Percentiles rank a stretch among this genome's conserved stretches.
These are phyloP conservation scores for Berberis vulgaris DNA, from an alignment of 164 flowering plant species.

Conservation along the genomic window DNA sequence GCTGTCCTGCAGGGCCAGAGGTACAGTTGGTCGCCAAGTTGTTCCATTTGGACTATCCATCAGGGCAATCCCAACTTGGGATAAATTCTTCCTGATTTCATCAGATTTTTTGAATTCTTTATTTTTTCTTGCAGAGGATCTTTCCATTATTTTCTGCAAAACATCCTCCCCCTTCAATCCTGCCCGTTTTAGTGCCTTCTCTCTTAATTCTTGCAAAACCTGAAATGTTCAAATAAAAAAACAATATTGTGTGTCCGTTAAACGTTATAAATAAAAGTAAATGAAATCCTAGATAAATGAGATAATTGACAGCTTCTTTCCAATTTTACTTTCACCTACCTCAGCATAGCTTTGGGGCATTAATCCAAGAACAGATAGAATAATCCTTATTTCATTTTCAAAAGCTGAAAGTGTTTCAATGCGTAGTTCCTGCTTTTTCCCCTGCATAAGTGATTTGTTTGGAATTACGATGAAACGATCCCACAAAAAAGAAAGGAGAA, in stretches of 20 bases:
- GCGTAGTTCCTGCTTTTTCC: slow-evolving; percentile 65
- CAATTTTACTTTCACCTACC: slow-evolving; percentile 29
- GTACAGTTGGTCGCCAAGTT: slow-evolving; percentile 88
- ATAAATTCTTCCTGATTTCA: slow-evolving; percentile 65
- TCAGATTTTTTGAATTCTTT: slow-evolving; percentile 82
- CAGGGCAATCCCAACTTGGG: slow-evolving; percentile 71
- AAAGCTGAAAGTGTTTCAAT: slow-evolving; percentile 70
- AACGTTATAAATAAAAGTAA: background rate
- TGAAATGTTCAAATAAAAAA: slow-evolving; percentile 12
- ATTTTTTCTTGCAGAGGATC: slow-evolving; percentile 59
- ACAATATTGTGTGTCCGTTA: too few relatives aligned
- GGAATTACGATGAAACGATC: background rate
- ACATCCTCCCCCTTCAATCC: slow-evolving; percentile 63
- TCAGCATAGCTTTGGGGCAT: slow-evolving; percentile 72
- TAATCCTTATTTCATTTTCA: slow-evolving; percentile 43
- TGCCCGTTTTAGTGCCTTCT: slow-evolving; percentile 78
- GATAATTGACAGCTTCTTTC: background rate
- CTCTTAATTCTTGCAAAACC: slow-evolving; percentile 69
- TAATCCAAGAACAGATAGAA: slow-evolving; percentile 59
- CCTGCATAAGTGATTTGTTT: slow-evolving; percentile 35
- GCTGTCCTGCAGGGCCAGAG: slow-evolving; percentile 52
- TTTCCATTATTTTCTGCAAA: slow-evolving; percentile 58
- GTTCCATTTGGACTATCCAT: slow-evolving; percentile 94
- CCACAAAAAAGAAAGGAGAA: background rate
- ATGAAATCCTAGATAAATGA: background rate